A percentile compares a stretch with the other conserved stretches of the same genome.
phyloP scores from a whole-genome alignment of 2,329 filamentous ascomycete species.

The Clonostachys solani region DNA sequence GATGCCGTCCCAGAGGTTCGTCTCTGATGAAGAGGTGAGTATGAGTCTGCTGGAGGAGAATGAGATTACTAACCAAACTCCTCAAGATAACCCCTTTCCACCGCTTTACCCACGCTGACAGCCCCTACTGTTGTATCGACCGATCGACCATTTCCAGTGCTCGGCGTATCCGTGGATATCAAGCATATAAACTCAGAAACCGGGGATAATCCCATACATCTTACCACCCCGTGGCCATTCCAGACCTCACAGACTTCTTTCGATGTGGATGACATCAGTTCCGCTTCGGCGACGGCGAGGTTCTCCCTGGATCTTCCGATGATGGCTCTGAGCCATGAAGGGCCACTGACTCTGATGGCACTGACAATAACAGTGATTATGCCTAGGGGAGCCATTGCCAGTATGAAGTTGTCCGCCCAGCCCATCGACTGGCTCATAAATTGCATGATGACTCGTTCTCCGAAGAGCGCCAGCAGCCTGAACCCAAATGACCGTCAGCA shows the following conservation, averaged over 20 bases:
- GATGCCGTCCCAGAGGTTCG: slow-evolving; percentile 5
- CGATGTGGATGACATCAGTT: slow-evolving; percentile 4
- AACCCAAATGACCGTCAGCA: background rate
- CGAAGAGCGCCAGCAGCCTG: slow-evolving; percentile 21
- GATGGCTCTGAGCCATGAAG: slow-evolving; percentile 31
- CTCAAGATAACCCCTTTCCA: background rate
- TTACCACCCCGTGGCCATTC: slow-evolving; percentile 1
- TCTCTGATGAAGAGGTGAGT: background rate
- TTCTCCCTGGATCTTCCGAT: slow-evolving; percentile 22
- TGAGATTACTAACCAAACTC: slow-evolving; percentile 7
- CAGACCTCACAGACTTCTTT: slow-evolving; percentile 1
- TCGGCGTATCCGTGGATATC: too few species aligned
- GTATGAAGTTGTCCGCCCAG: slow-evolving; percentile 34
- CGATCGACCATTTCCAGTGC: too few species aligned
- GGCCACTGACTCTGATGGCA: slow-evolving; percentile 34
- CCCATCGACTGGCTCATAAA: slow-evolving; percentile 35
- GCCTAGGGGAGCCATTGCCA: slow-evolving; percentile 36
- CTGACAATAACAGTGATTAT: slow-evolving; percentile 35
- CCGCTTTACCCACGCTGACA: background rate
- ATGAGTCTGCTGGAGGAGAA: too few species aligned
- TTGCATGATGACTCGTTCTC: slow-evolving; percentile 38
- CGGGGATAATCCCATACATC: background rate
- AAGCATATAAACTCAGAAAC: background rate
- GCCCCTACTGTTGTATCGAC: too few species aligned
- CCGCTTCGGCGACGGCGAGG: background rate